Percentiles rank a stretch among this genome's conserved stretches.
These are phyloP conservation scores for Fomes fomentarius DNA, from an alignment of 1,284 basidiomycete species.

Conservation along the genomic window DNA sequence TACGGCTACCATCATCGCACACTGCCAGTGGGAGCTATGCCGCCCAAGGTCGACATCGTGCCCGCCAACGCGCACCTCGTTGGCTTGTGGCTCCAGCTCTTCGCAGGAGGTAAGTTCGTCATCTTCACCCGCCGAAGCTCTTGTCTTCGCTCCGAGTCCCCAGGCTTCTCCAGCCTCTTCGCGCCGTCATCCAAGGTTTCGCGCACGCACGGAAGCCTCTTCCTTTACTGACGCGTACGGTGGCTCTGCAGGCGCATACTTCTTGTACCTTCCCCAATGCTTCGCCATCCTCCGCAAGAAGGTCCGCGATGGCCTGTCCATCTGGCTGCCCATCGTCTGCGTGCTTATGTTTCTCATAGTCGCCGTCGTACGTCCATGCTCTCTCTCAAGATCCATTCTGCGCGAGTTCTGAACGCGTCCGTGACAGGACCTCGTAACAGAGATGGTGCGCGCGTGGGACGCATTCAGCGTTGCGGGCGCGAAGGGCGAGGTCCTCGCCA, in stretches of 20 bases:
- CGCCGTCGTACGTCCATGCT: neutral
- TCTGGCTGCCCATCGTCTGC: slow-evolving; percentile 5
- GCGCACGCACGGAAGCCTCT: no score
- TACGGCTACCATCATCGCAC: neutral
- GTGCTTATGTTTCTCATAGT: slow-evolving; percentile 2
- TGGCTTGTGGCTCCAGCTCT: neutral
- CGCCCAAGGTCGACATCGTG: neutral
- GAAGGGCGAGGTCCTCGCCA: neutral
- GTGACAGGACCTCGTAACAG: slow-evolving; percentile 3
- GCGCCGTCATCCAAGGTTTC: no score
- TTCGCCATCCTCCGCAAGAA: slow-evolving; percentile 4
- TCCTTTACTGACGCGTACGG: no score
- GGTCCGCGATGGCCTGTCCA: slow-evolving; percentile 4
- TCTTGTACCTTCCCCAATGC: slow-evolving; percentile 6
- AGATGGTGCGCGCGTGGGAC: slow-evolving; percentile 2
- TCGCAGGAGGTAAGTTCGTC: neutral
- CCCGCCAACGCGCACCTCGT: neutral
- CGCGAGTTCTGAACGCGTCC: no score
- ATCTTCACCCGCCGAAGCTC: no score
- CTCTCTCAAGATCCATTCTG: no score
- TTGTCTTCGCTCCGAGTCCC: no score
- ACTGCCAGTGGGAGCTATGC: no score
- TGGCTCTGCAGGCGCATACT: slow-evolving; percentile 13
- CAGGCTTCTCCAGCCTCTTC: no score
- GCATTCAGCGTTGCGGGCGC: slow-evolving; percentile 1